Evolutionary conservation across 2,329 filamentous ascomycete species (phyloP).

Genomic region (Penicillium olsonii): DNA sequence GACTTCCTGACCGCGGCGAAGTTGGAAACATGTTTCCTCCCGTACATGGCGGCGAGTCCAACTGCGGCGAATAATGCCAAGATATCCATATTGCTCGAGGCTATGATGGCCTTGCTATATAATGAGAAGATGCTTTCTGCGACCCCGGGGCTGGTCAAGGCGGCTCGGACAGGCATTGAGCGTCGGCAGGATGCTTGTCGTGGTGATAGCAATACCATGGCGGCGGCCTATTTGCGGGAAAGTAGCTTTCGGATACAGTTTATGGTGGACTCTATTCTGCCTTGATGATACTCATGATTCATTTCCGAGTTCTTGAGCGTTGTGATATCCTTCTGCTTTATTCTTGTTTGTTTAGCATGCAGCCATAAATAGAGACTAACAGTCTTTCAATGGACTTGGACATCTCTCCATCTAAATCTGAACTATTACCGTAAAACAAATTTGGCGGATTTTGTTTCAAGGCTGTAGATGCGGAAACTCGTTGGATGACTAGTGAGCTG

Average conservation of each 20-base stretch:
- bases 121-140: constrained; percentile 34
- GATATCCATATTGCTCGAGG: constrained; percentile 69
- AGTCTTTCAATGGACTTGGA: no score
- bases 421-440: no score
- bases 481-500: no score
- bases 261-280: constrained; percentile 37
- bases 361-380: background rate
- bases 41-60: constrained; percentile 63
- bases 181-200: constrained; percentile 46
- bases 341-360: background rate
- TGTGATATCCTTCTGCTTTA: background rate
- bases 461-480: no score
- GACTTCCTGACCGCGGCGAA: constrained; percentile 51
- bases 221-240: constrained; percentile 43
- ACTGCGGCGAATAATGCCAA: constrained; percentile 70
- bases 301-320: background rate
- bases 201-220: constrained; percentile 30
- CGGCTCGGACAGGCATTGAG: constrained; percentile 57
- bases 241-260: constrained; percentile 43
- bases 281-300: constrained; percentile 4
- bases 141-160: constrained; percentile 42
- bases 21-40: constrained; percentile 64
- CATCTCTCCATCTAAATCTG: no score
- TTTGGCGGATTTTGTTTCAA: no score
- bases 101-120: constrained; percentile 58